These are phyloP conservation scores for Calocybe cyanea DNA, from an alignment of 768 basidiomycete genomes.

Conservation along the genomic window DNA sequence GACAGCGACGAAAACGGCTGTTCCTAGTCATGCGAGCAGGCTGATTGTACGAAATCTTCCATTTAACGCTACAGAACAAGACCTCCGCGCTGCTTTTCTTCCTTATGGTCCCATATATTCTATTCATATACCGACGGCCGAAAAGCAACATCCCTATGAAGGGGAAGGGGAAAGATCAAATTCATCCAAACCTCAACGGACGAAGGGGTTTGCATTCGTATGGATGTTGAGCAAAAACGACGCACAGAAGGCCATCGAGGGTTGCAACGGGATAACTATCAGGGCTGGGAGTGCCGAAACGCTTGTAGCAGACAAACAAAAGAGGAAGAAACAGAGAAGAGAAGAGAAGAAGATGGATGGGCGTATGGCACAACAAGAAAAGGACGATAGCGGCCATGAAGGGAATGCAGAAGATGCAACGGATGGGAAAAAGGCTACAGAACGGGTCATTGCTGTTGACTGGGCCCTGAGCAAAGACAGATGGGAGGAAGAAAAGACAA, in stretches of 20 bases:
- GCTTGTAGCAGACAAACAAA: constrained; percentile 60
- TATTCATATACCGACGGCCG: constrained; percentile 66
- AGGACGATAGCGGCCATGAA: constrained; percentile 29
- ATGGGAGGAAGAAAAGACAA: constrained; percentile 79
- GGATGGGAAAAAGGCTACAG: constrained; percentile 33
- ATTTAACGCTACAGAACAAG: constrained; percentile 78
- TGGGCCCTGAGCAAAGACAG: constrained; percentile 95
- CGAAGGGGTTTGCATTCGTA: constrained; percentile 90
- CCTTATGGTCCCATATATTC: constrained; percentile 86
- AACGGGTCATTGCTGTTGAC: constrained; percentile 85
- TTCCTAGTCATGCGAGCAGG: constrained; percentile 69
- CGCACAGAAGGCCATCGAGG: constrained; percentile 77
- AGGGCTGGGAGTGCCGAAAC: constrained; percentile 57
- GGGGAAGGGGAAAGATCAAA: constrained; percentile 24
- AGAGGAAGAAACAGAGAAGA: constrained; percentile 58
- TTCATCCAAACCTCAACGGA: constrained; percentile 26
- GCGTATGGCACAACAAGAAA: constrained; percentile 32
- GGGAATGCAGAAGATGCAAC: constrained; percentile 32
- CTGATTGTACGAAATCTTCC: constrained; percentile 91
- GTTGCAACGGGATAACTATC: constrained; percentile 72
- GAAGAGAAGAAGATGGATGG: constrained; percentile 47
- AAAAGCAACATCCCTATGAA: constrained; percentile 23
- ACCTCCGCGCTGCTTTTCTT: constrained; percentile 81
- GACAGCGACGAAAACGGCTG: constrained; percentile 22
- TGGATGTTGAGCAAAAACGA: constrained; percentile 88